Evolutionary conservation across 257 asterid species (phyloP), one percentile per base, ranked within the genome.

Genomic region (Ligustrum vulgare): DNA sequence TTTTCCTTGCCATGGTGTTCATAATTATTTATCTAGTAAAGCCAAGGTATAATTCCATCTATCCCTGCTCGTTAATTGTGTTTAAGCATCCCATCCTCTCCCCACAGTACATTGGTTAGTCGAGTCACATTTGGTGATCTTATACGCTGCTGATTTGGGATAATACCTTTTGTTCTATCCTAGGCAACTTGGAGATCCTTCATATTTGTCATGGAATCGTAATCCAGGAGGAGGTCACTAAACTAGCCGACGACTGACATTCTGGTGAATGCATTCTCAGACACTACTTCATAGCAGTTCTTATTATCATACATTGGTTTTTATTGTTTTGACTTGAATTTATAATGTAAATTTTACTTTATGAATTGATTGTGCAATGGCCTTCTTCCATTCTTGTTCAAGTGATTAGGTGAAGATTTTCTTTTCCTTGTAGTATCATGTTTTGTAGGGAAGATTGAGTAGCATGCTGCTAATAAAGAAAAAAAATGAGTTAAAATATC

Each of bases 151-250:
- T 56, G 3, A 15, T 72, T 51, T 16, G 18, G n/a, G 34, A 51
- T 32, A 1, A 32, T 1, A 11, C 68, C n/a, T 10, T 13, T 15
- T 68, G 69, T 70, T 79, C 37, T 82, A 47, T 69, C 62, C 74
- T 88, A 91, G 98, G 97, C 94, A 84, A 86, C 94, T 91, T 68
- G 97, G 97, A 71, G 98, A 91, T 84, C 97, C 98, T 15, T 82
- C 97, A 3, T 91, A 93, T 79, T 70, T 93, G 77, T 93, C 98
- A 3, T 93, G 97, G 98, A 93, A 91, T 80, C 87, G 91, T 80
- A 91, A 88, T 82, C 92, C 96, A 0, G 93, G 94, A 0, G 93
- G 94, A 2, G 93, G 94, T 56, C 97, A 81, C 78, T 91, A 51
- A 79, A 47, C 62, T 22, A 51, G 79, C 39, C 7, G 39, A 5